A percentile compares a stretch with the other conserved stretches of the same genome.
phyloP scores from a whole-genome alignment of 108 stramenopile genomes.

The Hondaea fermentalgiana region DNA sequence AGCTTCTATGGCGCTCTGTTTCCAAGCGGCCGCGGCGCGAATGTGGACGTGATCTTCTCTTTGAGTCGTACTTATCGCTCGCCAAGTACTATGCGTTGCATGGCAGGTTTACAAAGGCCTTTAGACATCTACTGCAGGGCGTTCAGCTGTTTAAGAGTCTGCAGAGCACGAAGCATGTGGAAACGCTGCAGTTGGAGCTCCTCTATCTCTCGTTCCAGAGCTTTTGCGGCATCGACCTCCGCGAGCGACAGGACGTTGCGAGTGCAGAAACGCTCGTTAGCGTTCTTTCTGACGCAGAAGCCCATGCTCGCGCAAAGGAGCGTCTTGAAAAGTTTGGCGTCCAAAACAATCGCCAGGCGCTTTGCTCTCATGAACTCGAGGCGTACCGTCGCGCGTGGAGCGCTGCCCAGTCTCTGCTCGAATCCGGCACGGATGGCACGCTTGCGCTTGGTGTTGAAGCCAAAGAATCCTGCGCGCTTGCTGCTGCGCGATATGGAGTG shows the following conservation, averaged over 20 bases:
- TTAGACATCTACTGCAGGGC: background rate
- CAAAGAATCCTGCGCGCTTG: background rate
- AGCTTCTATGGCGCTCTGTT: background rate
- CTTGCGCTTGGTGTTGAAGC: background rate
- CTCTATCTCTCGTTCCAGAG: background rate
- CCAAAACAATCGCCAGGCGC: background rate
- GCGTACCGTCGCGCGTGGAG: background rate
- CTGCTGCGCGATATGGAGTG: background rate
- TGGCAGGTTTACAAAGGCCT: background rate
- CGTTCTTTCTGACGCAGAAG: background rate
- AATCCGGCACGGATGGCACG: background rate
- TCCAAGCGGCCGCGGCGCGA: background rate
- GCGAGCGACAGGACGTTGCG: background rate
- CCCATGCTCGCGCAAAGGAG: background rate
- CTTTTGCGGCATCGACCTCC: background rate
- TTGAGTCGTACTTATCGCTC: background rate
- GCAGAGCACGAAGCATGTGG: background rate
- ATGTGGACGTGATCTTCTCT: background rate
- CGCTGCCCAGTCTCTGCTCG: background rate
- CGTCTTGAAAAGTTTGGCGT: background rate
- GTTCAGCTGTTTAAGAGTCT: background rate
- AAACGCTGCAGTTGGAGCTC: background rate
- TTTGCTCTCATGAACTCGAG: background rate
- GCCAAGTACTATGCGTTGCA: background rate
- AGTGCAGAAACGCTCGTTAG: background rate